Percentiles rank a stretch among this genome's conserved stretches.
Conservation (phyloP, 495 filamentous ascomycete genomes). For the Hyaloscypha bicolor region DNA sequence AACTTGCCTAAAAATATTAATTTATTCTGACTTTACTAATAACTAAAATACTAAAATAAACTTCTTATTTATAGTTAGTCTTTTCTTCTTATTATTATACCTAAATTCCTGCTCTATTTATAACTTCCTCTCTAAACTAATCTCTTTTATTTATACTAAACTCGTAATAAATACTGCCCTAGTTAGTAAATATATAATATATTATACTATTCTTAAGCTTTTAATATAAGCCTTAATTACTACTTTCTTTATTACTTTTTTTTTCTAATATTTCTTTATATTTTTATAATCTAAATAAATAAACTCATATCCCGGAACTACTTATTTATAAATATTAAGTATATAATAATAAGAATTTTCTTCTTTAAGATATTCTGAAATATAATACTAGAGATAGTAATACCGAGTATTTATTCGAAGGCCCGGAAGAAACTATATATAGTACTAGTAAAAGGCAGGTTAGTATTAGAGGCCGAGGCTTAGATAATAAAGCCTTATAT, state of each 20-base stretch:
- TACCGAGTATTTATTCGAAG: slow-evolving; percentile 51
- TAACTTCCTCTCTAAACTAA: slow-evolving; percentile 14
- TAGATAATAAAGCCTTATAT: slow-evolving; percentile 51
- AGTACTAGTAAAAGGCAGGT: slow-evolving; percentile 59
- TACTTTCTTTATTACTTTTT: too few species aligned
- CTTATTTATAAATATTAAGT: slow-evolving; percentile 45
- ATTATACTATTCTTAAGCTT: slow-evolving; percentile 58
- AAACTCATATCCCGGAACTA: slow-evolving; percentile 58
- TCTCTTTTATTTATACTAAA: slow-evolving; percentile 15
- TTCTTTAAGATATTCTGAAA: slow-evolving; percentile 61
- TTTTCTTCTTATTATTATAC: slow-evolving; percentile 47
- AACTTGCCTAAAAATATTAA: too few species aligned
- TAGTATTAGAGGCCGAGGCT: slow-evolving; percentile 41
- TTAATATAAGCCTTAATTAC: slow-evolving; percentile 57
- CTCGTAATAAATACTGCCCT: slow-evolving; percentile 18
- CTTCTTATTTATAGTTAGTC: slow-evolving; percentile 19
- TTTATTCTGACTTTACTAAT: too few species aligned
- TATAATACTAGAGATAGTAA: slow-evolving; percentile 54
- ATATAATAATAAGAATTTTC: slow-evolving; percentile 46
- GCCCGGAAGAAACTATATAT: slow-evolving; percentile 63
- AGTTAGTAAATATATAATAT: slow-evolving; percentile 40
- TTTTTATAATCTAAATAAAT: slow-evolving; percentile 58
- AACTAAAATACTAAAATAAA: too few species aligned
- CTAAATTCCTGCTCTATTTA: slow-evolving; percentile 21
- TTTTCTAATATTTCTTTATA: slow-evolving; percentile 44